A percentile compares a stretch with the other conserved stretches of the same genome.
Evolutionary conservation across 768 basidiomycete genomes (phyloP).

Genomic region (Galerina marginata): DNA sequence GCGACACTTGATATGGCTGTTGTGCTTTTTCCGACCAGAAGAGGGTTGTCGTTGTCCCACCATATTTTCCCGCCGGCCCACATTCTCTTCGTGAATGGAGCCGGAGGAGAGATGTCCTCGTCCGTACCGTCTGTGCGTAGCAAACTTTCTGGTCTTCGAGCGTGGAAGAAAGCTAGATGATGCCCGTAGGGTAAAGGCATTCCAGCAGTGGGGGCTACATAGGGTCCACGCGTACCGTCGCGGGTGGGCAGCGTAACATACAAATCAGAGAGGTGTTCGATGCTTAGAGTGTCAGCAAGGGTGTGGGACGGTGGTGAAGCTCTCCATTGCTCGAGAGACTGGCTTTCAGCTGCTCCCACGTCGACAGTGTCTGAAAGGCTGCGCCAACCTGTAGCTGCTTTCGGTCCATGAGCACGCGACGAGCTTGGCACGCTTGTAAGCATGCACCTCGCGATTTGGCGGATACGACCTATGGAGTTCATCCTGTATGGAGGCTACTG

Average conservation of each 20-base stretch:
- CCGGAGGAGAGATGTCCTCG: constrained; percentile 70
- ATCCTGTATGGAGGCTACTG: too few species aligned
- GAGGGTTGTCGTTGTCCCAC: constrained; percentile 55
- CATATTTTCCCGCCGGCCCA: constrained; percentile 77
- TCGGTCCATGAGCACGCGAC: neutral
- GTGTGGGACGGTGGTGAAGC: constrained; percentile 49
- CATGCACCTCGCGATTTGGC: neutral
- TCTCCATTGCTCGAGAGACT: constrained; percentile 61
- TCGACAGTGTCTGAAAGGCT: constrained; percentile 3
- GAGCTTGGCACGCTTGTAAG: neutral
- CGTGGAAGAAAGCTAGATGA: constrained; percentile 78
- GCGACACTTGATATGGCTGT: constrained; percentile 52
- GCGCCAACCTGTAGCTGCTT: neutral
- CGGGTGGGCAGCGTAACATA: constrained; percentile 77
- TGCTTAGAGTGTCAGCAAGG: constrained; percentile 54
- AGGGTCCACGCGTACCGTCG: constrained; percentile 57
- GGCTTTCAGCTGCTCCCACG: constrained; percentile 12
- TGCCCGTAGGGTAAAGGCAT: constrained; percentile 63
- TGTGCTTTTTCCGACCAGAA: constrained; percentile 61
- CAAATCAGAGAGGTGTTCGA: constrained; percentile 66
- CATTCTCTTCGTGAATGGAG: constrained; percentile 80
- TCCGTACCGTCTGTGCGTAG: constrained; percentile 78
- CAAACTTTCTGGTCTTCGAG: constrained; percentile 57
- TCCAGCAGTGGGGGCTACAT: constrained; percentile 44
- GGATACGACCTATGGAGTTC: neutral